Evolutionary conservation across 2,329 filamentous ascomycete species (phyloP).

Genomic region (Clarireedia monteithiana): DNA sequence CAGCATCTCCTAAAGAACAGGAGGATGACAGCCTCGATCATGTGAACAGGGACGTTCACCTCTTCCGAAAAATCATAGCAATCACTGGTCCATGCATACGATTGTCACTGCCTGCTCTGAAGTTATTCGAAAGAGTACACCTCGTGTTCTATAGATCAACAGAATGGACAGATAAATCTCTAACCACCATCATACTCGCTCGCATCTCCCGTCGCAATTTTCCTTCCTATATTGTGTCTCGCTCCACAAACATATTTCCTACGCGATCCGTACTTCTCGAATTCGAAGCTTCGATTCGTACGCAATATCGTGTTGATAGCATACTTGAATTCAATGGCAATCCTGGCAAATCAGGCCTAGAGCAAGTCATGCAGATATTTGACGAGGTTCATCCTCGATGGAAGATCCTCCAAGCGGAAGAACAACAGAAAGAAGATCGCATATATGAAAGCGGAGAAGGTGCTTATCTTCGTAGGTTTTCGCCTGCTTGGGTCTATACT

Average conservation of each 20-base stretch:
- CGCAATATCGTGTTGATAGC: conserved; percentile 73
- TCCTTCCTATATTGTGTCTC: conserved; percentile 80
- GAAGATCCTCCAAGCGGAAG: conserved; percentile 63
- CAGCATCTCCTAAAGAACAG: conserved; percentile 27
- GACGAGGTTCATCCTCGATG: conserved; percentile 74
- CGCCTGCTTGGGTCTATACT: conserved; percentile 87
- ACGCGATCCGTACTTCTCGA: conserved; percentile 71
- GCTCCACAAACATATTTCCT: conserved; percentile 81
- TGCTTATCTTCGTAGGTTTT: conserved; percentile 82
- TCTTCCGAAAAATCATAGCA: conserved; percentile 66
- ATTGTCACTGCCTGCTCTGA: conserved; percentile 63
- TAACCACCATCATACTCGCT: conserved; percentile 89
- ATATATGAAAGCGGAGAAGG: conserved; percentile 79
- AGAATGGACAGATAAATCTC: conserved; percentile 94
- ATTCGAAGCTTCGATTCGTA: conserved; percentile 78
- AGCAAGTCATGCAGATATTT: conserved; percentile 63
- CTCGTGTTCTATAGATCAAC: conserved; percentile 93
- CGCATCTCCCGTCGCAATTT: conserved; percentile 85
- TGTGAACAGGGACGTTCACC: conserved; percentile 63
- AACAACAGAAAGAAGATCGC: conserved; percentile 67
- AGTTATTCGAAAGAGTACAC: conserved; percentile 88
- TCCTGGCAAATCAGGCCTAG: conserved; percentile 55
- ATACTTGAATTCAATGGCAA: conserved; percentile 74
- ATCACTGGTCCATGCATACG: conserved; percentile 79
- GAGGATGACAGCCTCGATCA: conserved; percentile 42